phyloP scores from a whole-genome alignment of 2,329 filamentous ascomycete genomes.

The Ustulina deusta region DNA sequence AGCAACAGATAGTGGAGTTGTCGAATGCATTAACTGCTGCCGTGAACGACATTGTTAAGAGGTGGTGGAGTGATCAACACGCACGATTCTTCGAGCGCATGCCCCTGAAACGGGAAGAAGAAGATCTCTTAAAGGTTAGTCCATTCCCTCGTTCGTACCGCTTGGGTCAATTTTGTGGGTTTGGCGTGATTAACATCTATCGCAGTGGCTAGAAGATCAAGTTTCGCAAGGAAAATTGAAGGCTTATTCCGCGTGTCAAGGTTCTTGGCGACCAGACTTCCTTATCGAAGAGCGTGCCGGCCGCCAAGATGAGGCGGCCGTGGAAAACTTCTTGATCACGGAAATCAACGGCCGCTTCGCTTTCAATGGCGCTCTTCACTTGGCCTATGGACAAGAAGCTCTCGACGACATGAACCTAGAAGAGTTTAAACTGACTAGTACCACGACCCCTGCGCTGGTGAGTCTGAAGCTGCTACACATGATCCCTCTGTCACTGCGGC shows the following conservation, averaged over 20 bases:
- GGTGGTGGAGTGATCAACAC: conserved; percentile 55
- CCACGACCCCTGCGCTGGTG: conserved; percentile 47
- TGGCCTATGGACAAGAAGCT: conserved; percentile 49
- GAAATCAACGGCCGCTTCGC: conserved; percentile 58
- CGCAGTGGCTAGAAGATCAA: conserved; percentile 50
- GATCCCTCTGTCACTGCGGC: neutral
- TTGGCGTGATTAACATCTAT: neutral
- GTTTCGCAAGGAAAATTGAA: conserved; percentile 44
- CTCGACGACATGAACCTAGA: conserved; percentile 41
- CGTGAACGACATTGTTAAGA: conserved; percentile 53
- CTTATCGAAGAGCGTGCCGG: conserved; percentile 50
- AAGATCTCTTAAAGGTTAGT: conserved; percentile 48
- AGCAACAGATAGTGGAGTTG: conserved; percentile 48
- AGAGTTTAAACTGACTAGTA: conserved; percentile 40
- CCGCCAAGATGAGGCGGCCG: neutral
- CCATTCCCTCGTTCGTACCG: neutral
- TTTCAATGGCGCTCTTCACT: conserved; percentile 55
- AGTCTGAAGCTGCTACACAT: neutral
- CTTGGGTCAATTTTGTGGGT: neutral
- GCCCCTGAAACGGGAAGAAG: conserved; percentile 51
- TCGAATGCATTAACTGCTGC: conserved; percentile 51
- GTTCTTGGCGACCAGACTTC: conserved; percentile 57
- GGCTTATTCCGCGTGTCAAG: conserved; percentile 42
- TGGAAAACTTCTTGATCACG: conserved; percentile 51
- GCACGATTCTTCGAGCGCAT: conserved; percentile 51